Percentiles rank a stretch among this genome's conserved stretches.
These are phyloP conservation scores for Blastobotrys malaysiensis DNA, from an alignment of 1,139 yeast species.

Conservation along the genomic window DNA sequence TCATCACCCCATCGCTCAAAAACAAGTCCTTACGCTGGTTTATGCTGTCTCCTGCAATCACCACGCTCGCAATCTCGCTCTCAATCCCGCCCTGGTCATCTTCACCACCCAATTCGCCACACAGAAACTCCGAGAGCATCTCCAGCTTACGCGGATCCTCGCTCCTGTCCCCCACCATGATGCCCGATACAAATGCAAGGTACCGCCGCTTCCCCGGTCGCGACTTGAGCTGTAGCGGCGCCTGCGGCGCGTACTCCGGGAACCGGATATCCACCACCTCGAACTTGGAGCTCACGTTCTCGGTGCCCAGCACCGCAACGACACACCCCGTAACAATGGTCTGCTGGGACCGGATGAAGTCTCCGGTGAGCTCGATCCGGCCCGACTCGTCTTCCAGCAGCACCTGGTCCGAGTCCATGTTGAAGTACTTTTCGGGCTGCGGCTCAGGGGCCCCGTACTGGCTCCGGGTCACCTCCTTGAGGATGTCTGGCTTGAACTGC, in stretches of 20 bases:
- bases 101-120: slow-evolving; percentile 57
- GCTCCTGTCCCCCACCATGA: slow-evolving; percentile 46
- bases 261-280: slow-evolving; percentile 75
- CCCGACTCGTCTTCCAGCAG: slow-evolving; percentile 95
- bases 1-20: not conserved
- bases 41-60: slow-evolving; percentile 78
- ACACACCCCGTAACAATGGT: slow-evolving; percentile 82
- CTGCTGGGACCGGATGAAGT: slow-evolving; percentile 39
- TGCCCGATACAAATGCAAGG: slow-evolving; percentile 71
- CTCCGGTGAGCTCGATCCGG: slow-evolving; percentile 69
- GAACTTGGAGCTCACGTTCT: slow-evolving; percentile 76
- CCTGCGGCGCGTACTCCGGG: slow-evolving; percentile 61
- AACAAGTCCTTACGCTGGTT: not conserved
- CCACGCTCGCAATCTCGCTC: slow-evolving; percentile 45
- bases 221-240: slow-evolving; percentile 24
- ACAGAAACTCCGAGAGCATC: slow-evolving; percentile 62
- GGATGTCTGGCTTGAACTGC: slow-evolving; percentile 76
- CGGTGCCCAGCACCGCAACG: slow-evolving; percentile 82
- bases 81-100: slow-evolving; percentile 24
- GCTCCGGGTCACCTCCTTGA: slow-evolving; percentile 64
- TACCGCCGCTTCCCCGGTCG: slow-evolving; percentile 21
- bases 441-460: slow-evolving; percentile 39
- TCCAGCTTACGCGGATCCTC: slow-evolving; percentile 42
- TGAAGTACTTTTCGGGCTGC: slow-evolving; percentile 44
- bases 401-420: slow-evolving; percentile 51